These are phyloP conservation scores for Alternaria triticina DNA, from an alignment of 2,329 filamentous ascomycete genomes.

Conservation along the genomic window DNA sequence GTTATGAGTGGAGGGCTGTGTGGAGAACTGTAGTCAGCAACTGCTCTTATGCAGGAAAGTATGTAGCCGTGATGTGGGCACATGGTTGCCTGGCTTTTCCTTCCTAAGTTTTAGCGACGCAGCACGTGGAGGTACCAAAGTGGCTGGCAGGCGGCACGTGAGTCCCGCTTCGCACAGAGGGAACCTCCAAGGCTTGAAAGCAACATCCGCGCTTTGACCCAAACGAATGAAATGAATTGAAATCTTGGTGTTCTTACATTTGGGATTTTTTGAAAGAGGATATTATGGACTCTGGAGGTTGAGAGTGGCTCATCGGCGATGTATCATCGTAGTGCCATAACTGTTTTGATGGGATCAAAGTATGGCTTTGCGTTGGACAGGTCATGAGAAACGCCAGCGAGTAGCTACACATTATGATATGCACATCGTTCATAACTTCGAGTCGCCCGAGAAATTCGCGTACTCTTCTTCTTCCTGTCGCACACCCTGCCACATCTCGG, in stretches of 20 bases:
- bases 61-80: no score
- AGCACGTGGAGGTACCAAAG: neutral
- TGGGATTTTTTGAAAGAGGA: no score
- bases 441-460: neutral
- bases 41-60: neutral
- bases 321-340: no score
- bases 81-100: neutral
- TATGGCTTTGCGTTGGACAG: neutral
- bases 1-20: neutral
- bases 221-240: no score
- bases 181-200: neutral
- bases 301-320: no score
- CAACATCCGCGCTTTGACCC: neutral
- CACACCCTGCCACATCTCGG: slow-evolving; percentile 40
- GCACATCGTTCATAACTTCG: slow-evolving; percentile 3
- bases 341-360: neutral
- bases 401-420: neutral
- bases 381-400: neutral
- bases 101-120: neutral
- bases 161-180: neutral
- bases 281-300: no score
- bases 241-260: no score
- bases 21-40: neutral
- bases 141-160: neutral
- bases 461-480: slow-evolving; percentile 21